A percentile compares a stretch with the other conserved stretches of the same genome.
Evolutionary conservation across 495 filamentous ascomycete species (phyloP).

Genomic region (Penicillium bialowiezense): DNA sequence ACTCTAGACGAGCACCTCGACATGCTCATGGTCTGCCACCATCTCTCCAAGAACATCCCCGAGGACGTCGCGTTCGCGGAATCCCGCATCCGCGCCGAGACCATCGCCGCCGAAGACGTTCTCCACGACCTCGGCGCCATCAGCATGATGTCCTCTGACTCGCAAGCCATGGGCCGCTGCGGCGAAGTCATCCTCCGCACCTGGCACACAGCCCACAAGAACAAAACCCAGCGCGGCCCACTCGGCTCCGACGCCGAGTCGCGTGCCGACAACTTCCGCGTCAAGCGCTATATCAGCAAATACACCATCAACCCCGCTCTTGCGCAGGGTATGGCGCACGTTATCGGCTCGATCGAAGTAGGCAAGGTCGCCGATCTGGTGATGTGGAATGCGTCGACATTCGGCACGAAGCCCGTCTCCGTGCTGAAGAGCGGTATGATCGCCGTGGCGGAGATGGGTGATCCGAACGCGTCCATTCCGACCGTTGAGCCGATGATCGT

Average conservation of each 20-base stretch:
- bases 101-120: slow-evolving; percentile 96
- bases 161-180: slow-evolving; percentile 95
- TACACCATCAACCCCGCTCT: slow-evolving; percentile 97
- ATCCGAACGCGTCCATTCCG: slow-evolving; percentile 90
- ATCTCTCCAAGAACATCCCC: slow-evolving; percentile 85
- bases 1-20: slow-evolving; percentile 97
- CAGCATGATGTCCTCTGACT: slow-evolving; percentile 97
- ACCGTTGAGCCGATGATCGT: slow-evolving; percentile 84
- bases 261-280: slow-evolving; percentile 87
- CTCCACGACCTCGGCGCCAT: slow-evolving; percentile 95
- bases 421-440: slow-evolving; percentile 94
- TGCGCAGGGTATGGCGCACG: slow-evolving; percentile 87
- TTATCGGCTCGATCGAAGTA: slow-evolving; percentile 83
- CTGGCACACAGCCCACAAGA: slow-evolving; percentile 99
- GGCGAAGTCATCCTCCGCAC: slow-evolving; percentile 94
- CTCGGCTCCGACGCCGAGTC: slow-evolving; percentile 77
- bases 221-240: slow-evolving; percentile 80
- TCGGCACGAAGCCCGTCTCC: slow-evolving; percentile 81
- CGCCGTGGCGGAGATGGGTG: slow-evolving; percentile 84
- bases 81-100: slow-evolving; percentile 90
- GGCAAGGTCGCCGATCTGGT: slow-evolving; percentile 93
- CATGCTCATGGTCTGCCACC: slow-evolving; percentile 99
- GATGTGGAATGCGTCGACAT: slow-evolving; percentile 80
- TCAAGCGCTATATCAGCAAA: slow-evolving; percentile 92
- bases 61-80: slow-evolving; percentile 97